Conservation (phyloP, 768 basidiomycete species). For the Tricholomella constricta region DNA sequence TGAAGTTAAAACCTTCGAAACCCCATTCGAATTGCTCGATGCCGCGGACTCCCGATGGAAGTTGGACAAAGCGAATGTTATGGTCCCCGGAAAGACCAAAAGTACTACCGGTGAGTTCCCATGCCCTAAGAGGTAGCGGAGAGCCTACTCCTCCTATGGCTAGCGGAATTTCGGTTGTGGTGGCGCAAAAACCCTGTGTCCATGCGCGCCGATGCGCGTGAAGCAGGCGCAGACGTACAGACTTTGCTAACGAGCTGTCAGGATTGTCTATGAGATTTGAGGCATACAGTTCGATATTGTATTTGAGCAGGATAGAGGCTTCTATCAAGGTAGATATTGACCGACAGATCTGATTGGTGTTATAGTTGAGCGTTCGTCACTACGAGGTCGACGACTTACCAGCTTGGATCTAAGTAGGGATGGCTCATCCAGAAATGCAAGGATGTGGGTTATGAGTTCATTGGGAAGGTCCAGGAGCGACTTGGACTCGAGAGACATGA, state of each 20-base stretch:
- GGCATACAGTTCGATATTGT: slow-evolving; percentile 17
- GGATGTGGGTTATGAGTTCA: slow-evolving; percentile 2
- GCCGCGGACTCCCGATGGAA: slow-evolving; percentile 10
- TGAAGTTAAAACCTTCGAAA: slow-evolving; percentile 6
- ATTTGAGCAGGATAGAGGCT: slow-evolving; percentile 11
- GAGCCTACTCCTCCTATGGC: neutral
- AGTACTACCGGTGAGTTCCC: slow-evolving; percentile 8
- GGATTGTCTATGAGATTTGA: slow-evolving; percentile 10
- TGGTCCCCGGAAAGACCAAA: slow-evolving; percentile 9
- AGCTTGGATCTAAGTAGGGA: slow-evolving; percentile 2
- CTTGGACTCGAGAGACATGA: neutral
- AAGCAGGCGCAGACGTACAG: slow-evolving; percentile 8
- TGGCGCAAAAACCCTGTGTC: slow-evolving; percentile 8
- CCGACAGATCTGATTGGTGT: slow-evolving; percentile 1
- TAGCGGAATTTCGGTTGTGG: slow-evolving; percentile 1
- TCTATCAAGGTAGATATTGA: slow-evolving; percentile 1
- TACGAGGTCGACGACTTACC: neutral
- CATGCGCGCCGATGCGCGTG: slow-evolving; percentile 11
- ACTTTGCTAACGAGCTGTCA: neutral
- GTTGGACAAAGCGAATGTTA: slow-evolving; percentile 10
- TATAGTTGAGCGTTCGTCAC: neutral
- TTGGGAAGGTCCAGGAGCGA: neutral
- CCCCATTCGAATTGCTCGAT: slow-evolving; percentile 9
- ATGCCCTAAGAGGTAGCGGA: neutral
- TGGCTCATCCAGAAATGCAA: neutral